Evolutionary conservation across 257 asterid genomes (phyloP).

Genomic region (Craterostigma plantagineum): DNA sequence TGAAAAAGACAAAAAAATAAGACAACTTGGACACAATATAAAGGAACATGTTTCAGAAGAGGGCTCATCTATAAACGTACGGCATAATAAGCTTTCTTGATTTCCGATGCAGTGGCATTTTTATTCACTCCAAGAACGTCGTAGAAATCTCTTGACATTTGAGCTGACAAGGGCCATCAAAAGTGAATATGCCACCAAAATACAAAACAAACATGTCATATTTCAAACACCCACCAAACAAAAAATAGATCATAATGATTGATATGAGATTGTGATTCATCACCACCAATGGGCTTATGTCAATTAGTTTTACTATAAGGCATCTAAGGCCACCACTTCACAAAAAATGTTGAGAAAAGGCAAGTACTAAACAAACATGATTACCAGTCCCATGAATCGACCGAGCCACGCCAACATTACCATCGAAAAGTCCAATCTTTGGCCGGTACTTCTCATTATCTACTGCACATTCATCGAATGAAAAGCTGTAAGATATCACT

Average conservation of each 20-base stretch:
- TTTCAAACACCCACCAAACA: not conserved
- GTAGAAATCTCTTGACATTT: constrained; percentile 48
- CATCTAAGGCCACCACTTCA: not conserved
- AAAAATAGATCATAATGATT: not conserved
- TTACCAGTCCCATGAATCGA: constrained; percentile 76
- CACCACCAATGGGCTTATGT: too few species aligned
- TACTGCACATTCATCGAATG: constrained; percentile 15
- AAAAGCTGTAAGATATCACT: constrained; percentile 5
- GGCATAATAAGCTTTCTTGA: constrained; percentile 86
- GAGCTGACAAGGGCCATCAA: constrained; percentile 17
- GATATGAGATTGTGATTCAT: too few species aligned
- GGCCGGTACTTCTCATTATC: constrained; percentile 12
- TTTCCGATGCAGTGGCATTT: constrained; percentile 70
- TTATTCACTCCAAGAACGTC: constrained; percentile 60
- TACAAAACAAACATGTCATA: not conserved
- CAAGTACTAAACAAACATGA: constrained; percentile 1
- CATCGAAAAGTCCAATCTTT: constrained; percentile 13
- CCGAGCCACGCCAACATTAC: constrained; percentile 12
- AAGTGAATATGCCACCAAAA: not conserved
- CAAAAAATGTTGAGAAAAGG: not conserved
- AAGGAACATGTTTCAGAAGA: not conserved
- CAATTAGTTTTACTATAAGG: too few species aligned
- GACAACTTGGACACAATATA: not conserved
- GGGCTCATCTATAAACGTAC: constrained; percentile 20
- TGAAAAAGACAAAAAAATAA: constrained; percentile 3